phyloP scores from a whole-genome alignment of 139 green algal species.

The Medakamo hakoo region DNA sequence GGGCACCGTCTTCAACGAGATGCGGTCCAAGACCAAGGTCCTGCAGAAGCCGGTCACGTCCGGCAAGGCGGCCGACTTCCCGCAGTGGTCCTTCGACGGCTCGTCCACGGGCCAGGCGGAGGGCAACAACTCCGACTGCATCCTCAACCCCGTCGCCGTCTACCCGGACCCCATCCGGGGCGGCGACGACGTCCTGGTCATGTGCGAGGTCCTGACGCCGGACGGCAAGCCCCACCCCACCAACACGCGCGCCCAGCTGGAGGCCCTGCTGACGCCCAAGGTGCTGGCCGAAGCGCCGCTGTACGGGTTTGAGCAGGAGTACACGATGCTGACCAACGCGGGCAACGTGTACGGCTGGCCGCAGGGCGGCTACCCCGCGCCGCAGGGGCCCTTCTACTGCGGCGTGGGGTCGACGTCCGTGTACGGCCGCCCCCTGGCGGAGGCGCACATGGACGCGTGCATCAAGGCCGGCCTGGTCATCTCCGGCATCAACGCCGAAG shows the following conservation, averaged over 20 bases:
- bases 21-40: slow-evolving; percentile 74
- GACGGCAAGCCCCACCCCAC: slow-evolving; percentile 55
- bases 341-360: slow-evolving; percentile 60
- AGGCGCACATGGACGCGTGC: slow-evolving; percentile 74
- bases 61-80: slow-evolving; percentile 51
- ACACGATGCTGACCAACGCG: slow-evolving; percentile 64
- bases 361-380: slow-evolving; percentile 61
- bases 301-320: slow-evolving; percentile 79
- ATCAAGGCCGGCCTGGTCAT: slow-evolving; percentile 64
- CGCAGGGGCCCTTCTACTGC: slow-evolving; percentile 84
- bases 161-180: slow-evolving; percentile 79
- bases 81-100: slow-evolving; percentile 66
- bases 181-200: slow-evolving; percentile 71
- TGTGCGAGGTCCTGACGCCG: slow-evolving; percentile 69
- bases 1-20: no score
- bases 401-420: slow-evolving; percentile 59
- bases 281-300: slow-evolving; percentile 39
- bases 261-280: slow-evolving; percentile 52
- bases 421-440: slow-evolving; percentile 63
- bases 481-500: slow-evolving; percentile 77
- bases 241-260: slow-evolving; percentile 68
- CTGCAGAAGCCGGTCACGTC: slow-evolving; percentile 45
- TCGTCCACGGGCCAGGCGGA: slow-evolving; percentile 67
- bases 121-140: slow-evolving; percentile 83
- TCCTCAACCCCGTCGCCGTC: slow-evolving; percentile 66